A percentile compares a stretch with the other conserved stretches of the same genome.
Evolutionary conservation across 139 green algal genomes (phyloP).

Genomic region (Bryopsis sp.): DNA sequence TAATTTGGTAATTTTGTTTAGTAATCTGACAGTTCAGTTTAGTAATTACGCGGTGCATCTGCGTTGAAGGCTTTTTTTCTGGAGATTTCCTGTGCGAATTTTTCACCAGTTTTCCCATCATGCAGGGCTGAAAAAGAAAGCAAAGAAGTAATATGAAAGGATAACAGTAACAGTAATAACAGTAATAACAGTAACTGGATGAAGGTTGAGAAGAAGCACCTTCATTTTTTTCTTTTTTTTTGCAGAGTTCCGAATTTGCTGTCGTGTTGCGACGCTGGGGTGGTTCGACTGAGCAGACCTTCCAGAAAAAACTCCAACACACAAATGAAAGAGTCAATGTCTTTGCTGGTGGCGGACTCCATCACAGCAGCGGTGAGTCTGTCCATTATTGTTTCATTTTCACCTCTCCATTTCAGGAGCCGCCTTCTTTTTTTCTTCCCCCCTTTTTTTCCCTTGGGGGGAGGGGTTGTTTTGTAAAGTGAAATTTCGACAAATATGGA

Average conservation of each 20-base stretch:
- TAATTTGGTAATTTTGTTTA: too few species aligned
- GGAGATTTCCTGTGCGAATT: too few species aligned
- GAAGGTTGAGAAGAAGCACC: too few species aligned
- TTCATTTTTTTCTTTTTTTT: not conserved
- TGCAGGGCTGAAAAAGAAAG: not conserved
- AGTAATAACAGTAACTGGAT: not conserved
- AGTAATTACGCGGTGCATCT: too few species aligned
- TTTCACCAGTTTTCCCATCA: not conserved
- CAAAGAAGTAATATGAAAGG: not conserved
- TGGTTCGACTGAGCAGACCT: not conserved
- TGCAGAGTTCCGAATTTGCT: not conserved
- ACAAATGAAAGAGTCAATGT: not conserved
- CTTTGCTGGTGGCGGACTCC: not conserved
- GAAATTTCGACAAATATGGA: too few species aligned
- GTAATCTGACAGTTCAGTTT: too few species aligned
- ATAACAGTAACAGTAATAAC: not conserved
- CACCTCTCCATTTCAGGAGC: too few species aligned
- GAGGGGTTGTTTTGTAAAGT: too few species aligned
- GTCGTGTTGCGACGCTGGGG: not conserved
- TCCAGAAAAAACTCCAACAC: not conserved
- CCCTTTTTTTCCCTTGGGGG: too few species aligned
- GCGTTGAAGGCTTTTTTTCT: not conserved
- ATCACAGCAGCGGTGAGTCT: not conserved
- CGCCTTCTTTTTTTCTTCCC: too few species aligned
- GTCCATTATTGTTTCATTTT: not conserved